phyloP scores from a whole-genome alignment of 805 yeast species.

The Alloascoidea africana region DNA sequence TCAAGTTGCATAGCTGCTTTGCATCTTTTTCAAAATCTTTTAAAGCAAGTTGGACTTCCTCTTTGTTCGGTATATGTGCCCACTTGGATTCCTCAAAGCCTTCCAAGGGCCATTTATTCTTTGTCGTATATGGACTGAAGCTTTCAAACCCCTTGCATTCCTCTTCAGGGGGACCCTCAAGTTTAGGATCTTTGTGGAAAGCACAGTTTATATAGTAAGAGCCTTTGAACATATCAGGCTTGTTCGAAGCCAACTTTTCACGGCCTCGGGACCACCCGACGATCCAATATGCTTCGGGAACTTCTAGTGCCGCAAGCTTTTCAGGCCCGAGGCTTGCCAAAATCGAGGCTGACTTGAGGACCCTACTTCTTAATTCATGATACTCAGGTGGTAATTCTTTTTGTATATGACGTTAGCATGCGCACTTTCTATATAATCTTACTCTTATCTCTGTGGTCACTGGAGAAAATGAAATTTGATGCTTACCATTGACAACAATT shows the following conservation, averaged over 20 bases:
- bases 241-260: slow-evolving; percentile 29
- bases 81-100: not conserved
- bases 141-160: slow-evolving; percentile 19
- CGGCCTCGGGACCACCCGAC: slow-evolving; percentile 51
- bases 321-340: slow-evolving; percentile 24
- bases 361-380: slow-evolving; percentile 23
- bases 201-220: slow-evolving; percentile 46
- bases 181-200: slow-evolving; percentile 25
- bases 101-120: slow-evolving; percentile 38
- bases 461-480: no score
- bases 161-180: slow-evolving; percentile 30
- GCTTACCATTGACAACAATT: slow-evolving; percentile 24
- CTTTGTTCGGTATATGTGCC: slow-evolving; percentile 4
- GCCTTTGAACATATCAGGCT: slow-evolving; percentile 36
- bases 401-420: no score
- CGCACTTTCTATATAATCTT: no score
- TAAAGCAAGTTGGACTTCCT: slow-evolving; percentile 15
- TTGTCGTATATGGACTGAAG: slow-evolving; percentile 28
- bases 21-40: slow-evolving; percentile 21
- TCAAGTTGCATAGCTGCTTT: slow-evolving; percentile 26
- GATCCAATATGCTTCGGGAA: slow-evolving; percentile 33
- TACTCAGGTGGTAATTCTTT: slow-evolving; percentile 24
- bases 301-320: slow-evolving; percentile 24
- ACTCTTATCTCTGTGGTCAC: no score
- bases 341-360: slow-evolving; percentile 25